phyloP scores from a whole-genome alignment of 768 basidiomycete species.

The Auriculariales sp. region DNA sequence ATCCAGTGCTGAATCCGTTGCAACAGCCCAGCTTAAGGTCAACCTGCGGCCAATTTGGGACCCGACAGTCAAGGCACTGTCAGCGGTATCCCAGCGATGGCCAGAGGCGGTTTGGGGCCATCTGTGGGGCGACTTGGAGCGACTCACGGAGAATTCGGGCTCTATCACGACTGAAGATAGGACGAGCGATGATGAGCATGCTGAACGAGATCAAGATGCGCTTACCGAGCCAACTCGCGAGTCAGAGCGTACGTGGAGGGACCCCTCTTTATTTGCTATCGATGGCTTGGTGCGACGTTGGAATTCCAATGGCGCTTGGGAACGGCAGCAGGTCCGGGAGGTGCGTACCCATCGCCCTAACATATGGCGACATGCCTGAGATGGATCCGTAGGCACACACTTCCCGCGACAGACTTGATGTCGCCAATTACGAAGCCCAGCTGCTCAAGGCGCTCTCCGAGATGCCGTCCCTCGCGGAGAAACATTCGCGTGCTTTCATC shows the following conservation, averaged over 20 bases:
- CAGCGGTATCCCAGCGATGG: slow-evolving; percentile 34
- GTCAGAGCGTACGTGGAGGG: slow-evolving; percentile 62
- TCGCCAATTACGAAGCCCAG: slow-evolving; percentile 64
- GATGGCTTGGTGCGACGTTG: neutral
- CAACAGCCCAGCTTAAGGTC: slow-evolving; percentile 76
- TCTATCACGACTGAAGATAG: slow-evolving; percentile 11
- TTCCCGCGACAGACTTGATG: slow-evolving; percentile 45
- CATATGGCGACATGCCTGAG: too few species aligned
- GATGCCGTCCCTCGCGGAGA: slow-evolving; percentile 60
- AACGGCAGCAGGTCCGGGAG: neutral
- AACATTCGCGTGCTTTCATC: slow-evolving; percentile 78
- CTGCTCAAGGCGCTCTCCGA: slow-evolving; percentile 58
- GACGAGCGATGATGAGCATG: slow-evolving; percentile 9
- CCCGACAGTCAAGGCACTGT: slow-evolving; percentile 57
- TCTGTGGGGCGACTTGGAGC: slow-evolving; percentile 48
- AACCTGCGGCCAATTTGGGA: slow-evolving; percentile 85
- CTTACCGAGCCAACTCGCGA: too few species aligned
- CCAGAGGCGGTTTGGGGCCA: slow-evolving; percentile 60
- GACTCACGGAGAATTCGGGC: too few species aligned
- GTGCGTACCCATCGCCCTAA: too few species aligned
- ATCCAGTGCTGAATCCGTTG: neutral
- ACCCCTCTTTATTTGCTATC: slow-evolving; percentile 34
- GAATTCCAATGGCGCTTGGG: neutral
- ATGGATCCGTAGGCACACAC: slow-evolving; percentile 23
- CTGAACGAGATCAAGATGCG: slow-evolving; percentile 16